A percentile compares a stretch with the other conserved stretches of the same genome.
Evolutionary conservation across 1,139 yeast species (phyloP).

Genomic region (Chernovozyma aurita): DNA sequence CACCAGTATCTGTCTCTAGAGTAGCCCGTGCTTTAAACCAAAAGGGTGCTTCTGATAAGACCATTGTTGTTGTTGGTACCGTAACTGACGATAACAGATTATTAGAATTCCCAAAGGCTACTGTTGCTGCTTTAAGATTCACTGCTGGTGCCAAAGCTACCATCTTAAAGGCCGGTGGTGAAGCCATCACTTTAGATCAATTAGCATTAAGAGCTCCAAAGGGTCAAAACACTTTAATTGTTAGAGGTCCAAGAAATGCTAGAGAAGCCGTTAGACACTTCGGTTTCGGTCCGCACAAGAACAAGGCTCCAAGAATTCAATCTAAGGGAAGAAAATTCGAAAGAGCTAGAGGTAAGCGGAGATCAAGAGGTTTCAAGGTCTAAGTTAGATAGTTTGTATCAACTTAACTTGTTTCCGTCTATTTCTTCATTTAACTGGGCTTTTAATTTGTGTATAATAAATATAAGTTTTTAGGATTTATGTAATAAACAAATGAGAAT

Average conservation of each 20-base stretch:
- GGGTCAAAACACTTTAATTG: slow-evolving; percentile 96
- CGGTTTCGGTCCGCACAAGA: slow-evolving; percentile 99
- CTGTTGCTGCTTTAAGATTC: slow-evolving; percentile 98
- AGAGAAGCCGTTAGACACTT: slow-evolving; percentile 99
- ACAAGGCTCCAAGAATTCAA: slow-evolving; percentile 97
- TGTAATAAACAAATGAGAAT: slow-evolving; percentile 1
- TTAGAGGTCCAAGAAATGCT: slow-evolving; percentile 98
- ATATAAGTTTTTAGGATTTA: slow-evolving; percentile 5
- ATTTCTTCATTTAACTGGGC: neutral
- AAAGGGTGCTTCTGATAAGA: slow-evolving; percentile 86
- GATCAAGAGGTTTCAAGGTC: slow-evolving; percentile 99
- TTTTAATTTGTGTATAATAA: slow-evolving; percentile 5
- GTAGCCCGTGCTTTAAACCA: slow-evolving; percentile 77
- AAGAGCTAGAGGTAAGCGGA: slow-evolving; percentile 99
- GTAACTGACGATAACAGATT: slow-evolving; percentile 97
- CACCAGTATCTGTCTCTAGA: slow-evolving; percentile 96
- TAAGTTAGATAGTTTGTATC: slow-evolving; percentile 41
- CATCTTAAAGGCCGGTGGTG: slow-evolving; percentile 98
- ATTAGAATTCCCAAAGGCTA: slow-evolving; percentile 90
- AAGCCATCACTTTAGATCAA: slow-evolving; percentile 98
- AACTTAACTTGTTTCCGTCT: slow-evolving; percentile 1
- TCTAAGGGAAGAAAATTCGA: slow-evolving; percentile 99
- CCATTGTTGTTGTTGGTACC: slow-evolving; percentile 98
- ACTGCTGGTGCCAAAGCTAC: slow-evolving; percentile 99
- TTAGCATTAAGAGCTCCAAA: slow-evolving; percentile 99